Evolutionary conservation across 73 alveolate species (phyloP).

Genomic region (Paramecium sexaurelia): DNA sequence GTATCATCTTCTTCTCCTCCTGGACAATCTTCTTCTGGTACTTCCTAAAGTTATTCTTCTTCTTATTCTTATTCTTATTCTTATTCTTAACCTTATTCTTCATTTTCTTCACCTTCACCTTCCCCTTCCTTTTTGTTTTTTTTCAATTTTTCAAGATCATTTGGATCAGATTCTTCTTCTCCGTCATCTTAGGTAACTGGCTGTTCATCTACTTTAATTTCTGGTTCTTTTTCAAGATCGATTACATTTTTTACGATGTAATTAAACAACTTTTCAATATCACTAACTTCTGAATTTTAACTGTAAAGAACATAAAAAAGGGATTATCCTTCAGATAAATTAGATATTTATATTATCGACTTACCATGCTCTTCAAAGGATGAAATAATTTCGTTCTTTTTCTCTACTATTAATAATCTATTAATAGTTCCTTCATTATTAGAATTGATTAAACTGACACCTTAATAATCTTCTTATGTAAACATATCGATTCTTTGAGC

Average conservation of each 20-base stretch:
- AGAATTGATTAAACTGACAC: conserved; percentile 5
- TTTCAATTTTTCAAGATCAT: neutral
- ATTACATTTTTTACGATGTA: neutral
- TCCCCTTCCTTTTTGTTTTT: neutral
- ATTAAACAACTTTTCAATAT: neutral
- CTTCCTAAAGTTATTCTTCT: neutral
- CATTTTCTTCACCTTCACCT: neutral
- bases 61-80: neutral
- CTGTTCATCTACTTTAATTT: neutral
- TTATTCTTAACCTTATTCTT: neutral
- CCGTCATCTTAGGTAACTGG: neutral
- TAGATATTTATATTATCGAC: neutral
- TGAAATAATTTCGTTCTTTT: neutral
- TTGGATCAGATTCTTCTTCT: conserved; percentile 6
- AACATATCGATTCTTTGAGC: neutral
- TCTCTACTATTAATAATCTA: neutral
- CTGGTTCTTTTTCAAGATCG: neutral
- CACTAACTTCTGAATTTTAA: neutral
- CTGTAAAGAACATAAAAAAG: conserved; percentile 5
- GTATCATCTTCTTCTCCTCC: conserved; percentile 1
- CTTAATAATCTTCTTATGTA: neutral
- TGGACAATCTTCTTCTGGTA: conserved; percentile 30
- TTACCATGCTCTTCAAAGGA: neutral
- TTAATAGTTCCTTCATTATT: neutral
- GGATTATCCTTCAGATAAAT: neutral